These are phyloP conservation scores for Psilocybe sp. DNA, from an alignment of 768 basidiomycete species.

Conservation along the genomic window DNA sequence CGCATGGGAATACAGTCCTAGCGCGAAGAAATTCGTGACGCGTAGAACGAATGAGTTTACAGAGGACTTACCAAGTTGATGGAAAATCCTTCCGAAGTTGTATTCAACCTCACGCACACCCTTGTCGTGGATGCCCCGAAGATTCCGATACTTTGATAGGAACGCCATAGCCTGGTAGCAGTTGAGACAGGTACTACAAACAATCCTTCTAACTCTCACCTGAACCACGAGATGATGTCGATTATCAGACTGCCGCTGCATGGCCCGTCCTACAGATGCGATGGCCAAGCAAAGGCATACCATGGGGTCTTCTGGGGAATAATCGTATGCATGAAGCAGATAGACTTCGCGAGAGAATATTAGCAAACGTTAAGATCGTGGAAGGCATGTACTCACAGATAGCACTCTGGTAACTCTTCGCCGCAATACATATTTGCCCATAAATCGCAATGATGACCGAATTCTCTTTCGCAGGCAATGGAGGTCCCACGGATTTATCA, in stretches of 20 bases:
- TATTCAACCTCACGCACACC: slow-evolving; percentile 79
- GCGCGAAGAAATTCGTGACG: neutral
- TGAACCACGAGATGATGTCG: slow-evolving; percentile 85
- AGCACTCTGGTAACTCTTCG: slow-evolving; percentile 87
- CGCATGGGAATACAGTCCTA: slow-evolving; percentile 81
- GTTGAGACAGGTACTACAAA: neutral
- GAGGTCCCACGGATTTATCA: slow-evolving; percentile 20
- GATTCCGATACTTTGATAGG: slow-evolving; percentile 73
- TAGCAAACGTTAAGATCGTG: neutral
- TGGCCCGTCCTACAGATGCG: slow-evolving; percentile 84
- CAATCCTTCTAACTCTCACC: slow-evolving; percentile 17
- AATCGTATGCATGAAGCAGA: slow-evolving; percentile 83
- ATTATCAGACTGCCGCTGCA: slow-evolving; percentile 94
- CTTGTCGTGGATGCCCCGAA: slow-evolving; percentile 43
- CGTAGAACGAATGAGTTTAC: neutral
- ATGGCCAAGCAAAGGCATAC: slow-evolving; percentile 81
- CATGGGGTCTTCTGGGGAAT: slow-evolving; percentile 80
- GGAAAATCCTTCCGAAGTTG: slow-evolving; percentile 91
- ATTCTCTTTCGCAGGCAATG: slow-evolving; percentile 66
- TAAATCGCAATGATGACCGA: slow-evolving; percentile 72
- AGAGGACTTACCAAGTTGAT: slow-evolving; percentile 72
- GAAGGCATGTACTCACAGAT: slow-evolving; percentile 61
- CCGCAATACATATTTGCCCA: slow-evolving; percentile 79
- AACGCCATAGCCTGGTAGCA: slow-evolving; percentile 70
- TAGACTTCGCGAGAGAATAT: slow-evolving; percentile 56